Evolutionary conservation across 495 filamentous ascomycete genomes (phyloP).

Genomic region (Penicillium bovifimosum): DNA sequence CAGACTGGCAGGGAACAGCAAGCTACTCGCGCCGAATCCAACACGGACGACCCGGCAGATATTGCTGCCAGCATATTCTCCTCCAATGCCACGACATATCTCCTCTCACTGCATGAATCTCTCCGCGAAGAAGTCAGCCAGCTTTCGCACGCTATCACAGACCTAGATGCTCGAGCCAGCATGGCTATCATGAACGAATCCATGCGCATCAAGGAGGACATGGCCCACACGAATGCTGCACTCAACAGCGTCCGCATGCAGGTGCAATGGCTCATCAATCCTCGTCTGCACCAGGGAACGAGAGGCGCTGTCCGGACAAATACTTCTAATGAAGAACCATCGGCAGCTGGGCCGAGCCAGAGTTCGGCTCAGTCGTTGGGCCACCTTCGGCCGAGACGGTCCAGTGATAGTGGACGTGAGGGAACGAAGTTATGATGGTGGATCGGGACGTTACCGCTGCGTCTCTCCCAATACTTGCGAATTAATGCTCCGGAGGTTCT

Average conservation of each 20-base stretch:
- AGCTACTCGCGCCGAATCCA: background rate
- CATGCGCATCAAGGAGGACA: slow-evolving; percentile 60
- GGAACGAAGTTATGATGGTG: slow-evolving; percentile 36
- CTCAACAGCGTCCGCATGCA: slow-evolving; percentile 60
- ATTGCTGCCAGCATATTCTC: slow-evolving; percentile 23
- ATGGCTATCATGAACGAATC: slow-evolving; percentile 67
- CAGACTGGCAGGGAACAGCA: slow-evolving; percentile 5
- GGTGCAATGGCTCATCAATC: slow-evolving; percentile 63
- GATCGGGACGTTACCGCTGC: slow-evolving; percentile 10
- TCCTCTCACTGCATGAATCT: slow-evolving; percentile 63
- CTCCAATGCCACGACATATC: slow-evolving; percentile 48
- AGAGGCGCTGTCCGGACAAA: slow-evolving; percentile 23
- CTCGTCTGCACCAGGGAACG: slow-evolving; percentile 47
- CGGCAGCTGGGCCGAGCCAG: slow-evolving; percentile 26
- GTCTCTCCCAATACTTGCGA: slow-evolving; percentile 2
- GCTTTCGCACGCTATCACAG: slow-evolving; percentile 51
- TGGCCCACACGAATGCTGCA: slow-evolving; percentile 60
- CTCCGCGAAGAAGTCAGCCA: slow-evolving; percentile 59
- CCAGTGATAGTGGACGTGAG: slow-evolving; percentile 43
- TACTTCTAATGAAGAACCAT: slow-evolving; percentile 15
- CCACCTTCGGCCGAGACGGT: slow-evolving; percentile 29
- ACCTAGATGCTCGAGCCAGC: slow-evolving; percentile 59
- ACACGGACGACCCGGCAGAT: slow-evolving; percentile 17
- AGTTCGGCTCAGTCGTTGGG: slow-evolving; percentile 21
- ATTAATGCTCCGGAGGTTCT: background rate